These are phyloP conservation scores for Hansenula sp. DNA, from an alignment of 1,139 yeast species.

Conservation along the genomic window DNA sequence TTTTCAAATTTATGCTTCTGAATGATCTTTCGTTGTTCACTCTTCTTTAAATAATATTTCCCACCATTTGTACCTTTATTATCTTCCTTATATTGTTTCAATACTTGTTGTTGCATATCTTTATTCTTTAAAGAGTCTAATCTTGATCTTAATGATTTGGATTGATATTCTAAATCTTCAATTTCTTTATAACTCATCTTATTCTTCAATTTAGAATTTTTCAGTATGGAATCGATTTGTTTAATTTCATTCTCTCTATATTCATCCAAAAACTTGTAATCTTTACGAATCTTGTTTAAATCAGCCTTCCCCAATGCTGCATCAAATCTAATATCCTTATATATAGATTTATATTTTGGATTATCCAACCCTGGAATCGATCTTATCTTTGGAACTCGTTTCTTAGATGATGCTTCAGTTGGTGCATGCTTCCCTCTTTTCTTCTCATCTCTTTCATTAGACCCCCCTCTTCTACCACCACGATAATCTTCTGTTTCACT, in stretches of 20 bases:
- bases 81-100: slow-evolving; percentile 33
- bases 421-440: slow-evolving; percentile 76
- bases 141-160: slow-evolving; percentile 67
- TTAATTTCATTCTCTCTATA: slow-evolving; percentile 71
- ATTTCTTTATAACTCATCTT: slow-evolving; percentile 45
- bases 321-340: slow-evolving; percentile 85
- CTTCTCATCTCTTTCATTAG: slow-evolving; percentile 10
- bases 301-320: slow-evolving; percentile 86
- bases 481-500: slow-evolving; percentile 7
- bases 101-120: slow-evolving; percentile 67
- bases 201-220: slow-evolving; percentile 47
- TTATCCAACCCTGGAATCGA: slow-evolving; percentile 67
- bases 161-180: slow-evolving; percentile 46
- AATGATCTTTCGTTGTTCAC: slow-evolving; percentile 79
- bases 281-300: slow-evolving; percentile 56
- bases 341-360: slow-evolving; percentile 39
- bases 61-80: slow-evolving; percentile 28
- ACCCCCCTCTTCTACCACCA: not conserved
- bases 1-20: slow-evolving; percentile 85
- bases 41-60: slow-evolving; percentile 64
- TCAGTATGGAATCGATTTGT: slow-evolving; percentile 54
- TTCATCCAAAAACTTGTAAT: slow-evolving; percentile 82
- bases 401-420: slow-evolving; percentile 64
- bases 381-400: slow-evolving; percentile 66
- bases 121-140: slow-evolving; percentile 73